Conservation (phyloP, 1,284 basidiomycete species). For the Rhodofomes roseus region DNA sequence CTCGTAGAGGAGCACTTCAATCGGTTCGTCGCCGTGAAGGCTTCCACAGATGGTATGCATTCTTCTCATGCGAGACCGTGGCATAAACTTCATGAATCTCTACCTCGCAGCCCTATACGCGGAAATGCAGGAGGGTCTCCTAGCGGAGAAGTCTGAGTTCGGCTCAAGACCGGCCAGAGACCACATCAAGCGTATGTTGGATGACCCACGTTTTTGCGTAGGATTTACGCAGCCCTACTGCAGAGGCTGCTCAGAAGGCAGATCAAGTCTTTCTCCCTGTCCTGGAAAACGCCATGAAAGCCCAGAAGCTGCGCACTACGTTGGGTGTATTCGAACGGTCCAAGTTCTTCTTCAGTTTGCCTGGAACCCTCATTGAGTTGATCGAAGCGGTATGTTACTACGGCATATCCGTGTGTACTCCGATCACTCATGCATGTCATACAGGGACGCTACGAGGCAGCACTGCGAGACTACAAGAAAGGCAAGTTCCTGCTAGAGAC, state of each 20-base stretch:
- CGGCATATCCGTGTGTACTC: background rate
- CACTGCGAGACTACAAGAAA: conserved; percentile 96
- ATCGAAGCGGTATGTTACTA: conserved; percentile 71
- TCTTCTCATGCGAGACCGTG: no score
- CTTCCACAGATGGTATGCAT: conserved; percentile 83
- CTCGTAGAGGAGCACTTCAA: conserved; percentile 99
- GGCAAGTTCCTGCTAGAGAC: conserved; percentile 90
- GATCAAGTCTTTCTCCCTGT: conserved; percentile 97
- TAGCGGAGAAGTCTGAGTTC: conserved; percentile 77
- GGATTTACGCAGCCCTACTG: conserved; percentile 2
- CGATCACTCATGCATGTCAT: background rate
- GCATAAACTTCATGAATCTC: background rate
- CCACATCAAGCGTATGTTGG: conserved; percentile 72
- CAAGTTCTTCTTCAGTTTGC: conserved; percentile 98
- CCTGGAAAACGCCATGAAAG: conserved; percentile 93
- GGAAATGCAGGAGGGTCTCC: conserved; percentile 90
- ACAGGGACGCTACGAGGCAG: conserved; percentile 90
- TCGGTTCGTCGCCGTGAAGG: conserved; percentile 96
- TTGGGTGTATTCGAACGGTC: conserved; percentile 95
- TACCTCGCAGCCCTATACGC: conserved; percentile 69
- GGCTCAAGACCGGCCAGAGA: conserved; percentile 82
- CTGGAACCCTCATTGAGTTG: conserved; percentile 86
- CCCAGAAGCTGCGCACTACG: conserved; percentile 89
- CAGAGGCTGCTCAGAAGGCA: conserved; percentile 85
- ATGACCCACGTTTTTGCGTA: background rate